A percentile compares a stretch with the other conserved stretches of the same genome.
phyloP scores from a whole-genome alignment of 129 eudicot species.

The Deinandra increscens region DNA sequence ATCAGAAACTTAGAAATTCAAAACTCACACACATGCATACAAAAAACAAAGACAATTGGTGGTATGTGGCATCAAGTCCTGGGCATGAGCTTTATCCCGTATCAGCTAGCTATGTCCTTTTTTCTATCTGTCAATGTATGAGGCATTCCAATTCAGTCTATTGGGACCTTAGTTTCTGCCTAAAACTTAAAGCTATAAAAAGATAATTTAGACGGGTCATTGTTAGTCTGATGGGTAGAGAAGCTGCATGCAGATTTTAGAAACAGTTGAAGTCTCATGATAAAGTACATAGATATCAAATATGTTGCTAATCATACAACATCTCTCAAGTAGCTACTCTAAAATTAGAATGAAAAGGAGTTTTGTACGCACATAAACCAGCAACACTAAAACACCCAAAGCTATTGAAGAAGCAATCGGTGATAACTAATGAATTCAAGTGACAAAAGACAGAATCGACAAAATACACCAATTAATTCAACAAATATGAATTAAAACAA shows the following conservation, averaged over 20 bases:
- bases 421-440: neutral
- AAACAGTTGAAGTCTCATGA: neutral
- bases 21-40: too few species aligned
- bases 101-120: neutral
- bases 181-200: neutral
- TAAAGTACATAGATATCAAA: too few species aligned
- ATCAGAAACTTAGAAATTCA: too few species aligned
- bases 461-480: slow-evolving; percentile 12
- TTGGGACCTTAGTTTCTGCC: neutral
- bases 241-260: neutral
- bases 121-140: neutral
- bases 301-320: neutral
- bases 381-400: slow-evolving; percentile 12
- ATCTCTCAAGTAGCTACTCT: neutral
- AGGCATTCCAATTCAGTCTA: neutral
- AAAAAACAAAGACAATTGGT: too few species aligned
- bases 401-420: slow-evolving; percentile 4
- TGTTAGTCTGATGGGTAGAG: neutral
- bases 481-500: neutral
- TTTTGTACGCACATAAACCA: neutral
- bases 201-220: neutral
- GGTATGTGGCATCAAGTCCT: too few species aligned
- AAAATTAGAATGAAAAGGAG: neutral
- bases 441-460: slow-evolving; percentile 8
- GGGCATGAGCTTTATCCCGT: slow-evolving; percentile 9